Evolutionary conservation across 1,284 basidiomycete species (phyloP), one percentile per base, ranked within the genome.

Genomic region (Microbotryomycetes sp.): DNA sequence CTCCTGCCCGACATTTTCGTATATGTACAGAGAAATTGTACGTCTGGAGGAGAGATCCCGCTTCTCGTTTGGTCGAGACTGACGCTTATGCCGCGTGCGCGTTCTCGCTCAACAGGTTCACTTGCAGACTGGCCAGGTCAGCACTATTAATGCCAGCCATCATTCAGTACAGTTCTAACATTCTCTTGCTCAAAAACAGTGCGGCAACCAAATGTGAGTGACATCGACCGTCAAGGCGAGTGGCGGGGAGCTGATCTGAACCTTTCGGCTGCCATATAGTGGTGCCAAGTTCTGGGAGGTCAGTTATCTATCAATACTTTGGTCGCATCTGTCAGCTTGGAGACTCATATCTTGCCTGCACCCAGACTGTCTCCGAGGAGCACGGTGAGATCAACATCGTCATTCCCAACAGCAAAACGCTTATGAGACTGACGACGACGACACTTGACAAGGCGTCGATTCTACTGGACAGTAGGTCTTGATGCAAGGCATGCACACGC

Each of bases 401-500:
- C n/a, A n/a, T n/a, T n/a, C n/a, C n/a, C n/a, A n/a, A n/a, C n/a
- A n/a, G n/a, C n/a, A n/a, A n/a, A n/a, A n/a, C n/a, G n/a, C n/a
- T n/a, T n/a, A n/a, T n/a, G n/a, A n/a, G n/a, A n/a, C n/a, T n/a
- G n/a, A n/a, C n/a, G n/a, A n/a, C 24, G 4, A 2, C 16, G 54
- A 56, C 23, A n/a, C 4, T 11, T 18, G 6, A 5, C 3, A 13
- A 61, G 62, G 62, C 30, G 57, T 64, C 49, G 52, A 54, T 41
- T 11, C 27, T 11, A 46, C 53, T 5, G 62, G 59, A 90, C 78
- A 77, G 87, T 88, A 75, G 91, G 96, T 79, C 84, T 89, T 71
- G 92, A 96, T 79, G 86, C 96, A 71, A 92, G 96, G 79, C 88
- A 92, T 72, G 94, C 97, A 80, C 89, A 87, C 73, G 91, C 93